Evolutionary conservation across 108 stramenopile species (phyloP), one percentile per base, ranked within the genome.

Genomic region (Hondaea fermentalgiana): DNA sequence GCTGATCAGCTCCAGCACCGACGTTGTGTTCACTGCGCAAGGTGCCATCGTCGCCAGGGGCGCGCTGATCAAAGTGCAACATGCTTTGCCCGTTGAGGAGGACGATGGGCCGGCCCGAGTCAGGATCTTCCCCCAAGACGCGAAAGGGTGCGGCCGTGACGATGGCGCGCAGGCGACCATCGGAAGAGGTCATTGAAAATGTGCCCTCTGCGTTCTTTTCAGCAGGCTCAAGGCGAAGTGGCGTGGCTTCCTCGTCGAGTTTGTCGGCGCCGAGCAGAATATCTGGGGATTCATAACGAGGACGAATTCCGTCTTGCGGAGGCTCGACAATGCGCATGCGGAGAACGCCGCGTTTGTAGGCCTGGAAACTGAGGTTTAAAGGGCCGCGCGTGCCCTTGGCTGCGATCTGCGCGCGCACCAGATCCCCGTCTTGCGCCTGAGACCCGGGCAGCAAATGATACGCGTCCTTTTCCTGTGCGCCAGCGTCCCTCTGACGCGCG

Each of bases 1-100:
- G 64, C 64, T 69, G 64, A 42, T 59, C 42, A 58, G n/a, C 43
- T 87, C 64, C 89, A 42, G 5, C 35, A n/a, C n/a, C 59, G 14
- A 43, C n/a, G 19, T 44, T 12, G 53, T 19, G 57, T 5, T 21
- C 57, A 3, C 35, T 87, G 19, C 89, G n/a, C 17, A 51, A 5
- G 28, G 25, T 19, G 5, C 92, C 88, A 92, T 95, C 49, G 45
- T 83, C 76, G n/a, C 49, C 76, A 47, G 57, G 72, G 35, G 96
- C 95, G 28, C 96, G 94, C 45, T 97, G 92, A 92, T 97, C 97
- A 90, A 98, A 97, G 88, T 97, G 96, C 89, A 95, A 95, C 92
- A 95, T 89, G 29, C 93, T 88, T 53, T 90, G 87, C 43, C 92
- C 93, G 59, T 94, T 95, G 64, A 96, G 91, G 42, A 90, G 89